Base-by-base conservation (phyloP, 768 basidiomycete species). In the Udeniomyces megalosporus region DNA sequence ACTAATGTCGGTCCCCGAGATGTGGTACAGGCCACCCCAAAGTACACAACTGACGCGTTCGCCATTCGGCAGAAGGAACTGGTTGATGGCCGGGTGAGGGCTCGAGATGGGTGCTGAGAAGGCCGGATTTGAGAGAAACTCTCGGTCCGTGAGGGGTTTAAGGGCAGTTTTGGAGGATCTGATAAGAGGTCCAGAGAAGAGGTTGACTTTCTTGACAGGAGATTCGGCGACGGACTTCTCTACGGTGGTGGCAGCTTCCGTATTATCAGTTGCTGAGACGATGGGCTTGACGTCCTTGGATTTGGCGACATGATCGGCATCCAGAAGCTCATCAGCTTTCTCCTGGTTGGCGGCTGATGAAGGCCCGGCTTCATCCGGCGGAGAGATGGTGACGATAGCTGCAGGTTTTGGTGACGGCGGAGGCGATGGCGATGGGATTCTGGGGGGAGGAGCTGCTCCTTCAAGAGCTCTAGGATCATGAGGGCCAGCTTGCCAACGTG, bases 11-110 rank as follows among this genome's bases (percentile, higher is more conserved):
- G 47, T 15, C 11, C 15, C 15, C 15, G 47, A 48, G 20, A 34
- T 55, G 35, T 93, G 88, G 70, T 89, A 91, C 34, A 87, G 78
- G 7, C 89, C 85, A 54, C 83, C 82, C 92, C 92, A 96, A 20
- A 88, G 79, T 11, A 95, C 86, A 71, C 92, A 96, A 5, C 85
- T 83, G 46, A 35, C 11, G 69, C 83, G 85, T 64, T 77, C 91
- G 54, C 86, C 83, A 61, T 85, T 82, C 0, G 92, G 91, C 17
- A 96, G 80, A 44, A 84, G 79, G 73, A 95, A 95, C 32, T 89
- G 80, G 69, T 88, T 86, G 69, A 95, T 80, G 28, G 82, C 81
- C 6, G 85, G 85, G 71, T 89, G 86, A 1, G 80, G 68, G 14
- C 52, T 53, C 20, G 60, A 62, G 29, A 69, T 61, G 26, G 65